A percentile compares a stretch with the other conserved stretches of the same genome.
Conservation (phyloP, 805 yeast species). For the Brettanomyces nanus region DNA sequence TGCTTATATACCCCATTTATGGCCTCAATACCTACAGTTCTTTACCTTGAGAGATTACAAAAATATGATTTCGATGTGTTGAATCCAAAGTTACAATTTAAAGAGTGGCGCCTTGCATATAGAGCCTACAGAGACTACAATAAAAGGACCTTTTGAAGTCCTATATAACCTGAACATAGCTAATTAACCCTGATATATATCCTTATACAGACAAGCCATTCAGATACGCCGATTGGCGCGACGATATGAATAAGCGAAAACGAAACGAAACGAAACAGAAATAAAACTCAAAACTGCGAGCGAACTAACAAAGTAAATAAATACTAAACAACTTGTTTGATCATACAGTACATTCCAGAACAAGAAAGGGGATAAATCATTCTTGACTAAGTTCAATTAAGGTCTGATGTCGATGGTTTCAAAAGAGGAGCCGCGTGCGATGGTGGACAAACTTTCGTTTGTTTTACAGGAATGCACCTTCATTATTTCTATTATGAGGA, state of each 20-base stretch:
- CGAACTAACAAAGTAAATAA: no score
- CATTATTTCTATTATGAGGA: conserved; percentile 84
- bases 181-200: no score
- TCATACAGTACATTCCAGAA: no score
- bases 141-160: neutral
- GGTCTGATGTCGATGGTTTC: neutral
- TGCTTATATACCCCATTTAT: conserved; percentile 60
- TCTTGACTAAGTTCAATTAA: no score
- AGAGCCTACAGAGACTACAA: conserved; percentile 41
- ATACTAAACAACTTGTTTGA: no score
- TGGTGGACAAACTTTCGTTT: conserved; percentile 35
- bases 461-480: conserved; percentile 84
- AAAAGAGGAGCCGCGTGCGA: neutral
- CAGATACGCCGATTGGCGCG: no score
- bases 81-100: conserved; percentile 32
- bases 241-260: no score
- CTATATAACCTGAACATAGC: no score
- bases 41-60: conserved; percentile 56
- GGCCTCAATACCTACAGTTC: conserved; percentile 55
- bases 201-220: no score
- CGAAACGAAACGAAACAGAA: no score
- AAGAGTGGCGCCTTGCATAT: conserved; percentile 65
- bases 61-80: conserved; percentile 56
- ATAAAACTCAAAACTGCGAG: no score
- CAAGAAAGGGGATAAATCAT: no score